Conservation (phyloP, 441 rosid genomes). For the Flueggea neowawraea region DNA sequence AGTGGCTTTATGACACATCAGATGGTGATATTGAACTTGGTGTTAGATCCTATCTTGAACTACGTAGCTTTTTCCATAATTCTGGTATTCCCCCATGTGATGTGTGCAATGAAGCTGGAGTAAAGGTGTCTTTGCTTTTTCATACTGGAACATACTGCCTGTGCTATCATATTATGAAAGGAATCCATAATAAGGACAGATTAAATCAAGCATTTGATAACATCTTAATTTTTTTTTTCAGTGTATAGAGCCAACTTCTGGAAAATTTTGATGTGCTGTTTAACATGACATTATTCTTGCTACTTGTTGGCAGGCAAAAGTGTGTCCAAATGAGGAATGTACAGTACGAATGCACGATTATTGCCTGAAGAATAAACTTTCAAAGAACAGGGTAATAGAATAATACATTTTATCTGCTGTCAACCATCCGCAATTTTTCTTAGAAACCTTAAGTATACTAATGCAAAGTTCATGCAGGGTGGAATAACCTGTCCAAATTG, state of each 20-base stretch:
- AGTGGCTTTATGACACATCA: slow-evolving; percentile 60
- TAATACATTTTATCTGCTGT: background rate
- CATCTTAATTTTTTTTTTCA: too few relatives aligned
- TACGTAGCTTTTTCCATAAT: slow-evolving; percentile 75
- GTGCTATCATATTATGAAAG: too few relatives aligned
- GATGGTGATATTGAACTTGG: slow-evolving; percentile 78
- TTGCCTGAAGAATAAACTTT: slow-evolving; percentile 61
- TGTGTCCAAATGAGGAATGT: slow-evolving; percentile 66
- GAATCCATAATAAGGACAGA: too few relatives aligned
- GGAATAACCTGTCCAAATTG: slow-evolving; percentile 60
- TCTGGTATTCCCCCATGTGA: slow-evolving; percentile 72
- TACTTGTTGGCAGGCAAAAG: slow-evolving; percentile 50
- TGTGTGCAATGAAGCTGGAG: slow-evolving; percentile 87
- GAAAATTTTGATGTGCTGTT: too few relatives aligned
- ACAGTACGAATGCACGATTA: slow-evolving; percentile 60
- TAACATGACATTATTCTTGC: slow-evolving; percentile 3
- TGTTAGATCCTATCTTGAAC: slow-evolving; percentile 74
- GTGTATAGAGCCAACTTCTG: too few relatives aligned
- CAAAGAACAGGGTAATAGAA: slow-evolving; percentile 40
- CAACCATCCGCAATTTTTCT: background rate
- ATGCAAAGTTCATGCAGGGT: slow-evolving; percentile 40
- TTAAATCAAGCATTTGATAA: too few relatives aligned
- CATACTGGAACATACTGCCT: too few relatives aligned
- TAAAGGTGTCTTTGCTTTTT: slow-evolving; percentile 46
- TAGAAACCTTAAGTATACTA: background rate